phyloP scores from a whole-genome alignment of 2,329 filamentous ascomycete genomes.

The Monilinia laxa region DNA sequence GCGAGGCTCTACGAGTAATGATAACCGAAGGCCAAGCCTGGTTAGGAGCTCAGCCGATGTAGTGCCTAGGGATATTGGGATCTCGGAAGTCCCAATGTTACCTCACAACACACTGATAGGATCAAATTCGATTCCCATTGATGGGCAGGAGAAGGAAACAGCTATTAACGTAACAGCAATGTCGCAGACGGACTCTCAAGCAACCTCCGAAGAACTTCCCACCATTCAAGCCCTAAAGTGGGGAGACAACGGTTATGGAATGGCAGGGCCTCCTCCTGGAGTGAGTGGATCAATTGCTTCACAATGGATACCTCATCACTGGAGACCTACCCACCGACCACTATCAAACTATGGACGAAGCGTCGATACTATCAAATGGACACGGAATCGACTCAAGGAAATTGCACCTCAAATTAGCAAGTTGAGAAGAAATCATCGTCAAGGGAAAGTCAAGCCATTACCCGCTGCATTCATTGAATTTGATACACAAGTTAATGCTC shows the following conservation, averaged over 20 bases:
- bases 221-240: slow-evolving; percentile 8
- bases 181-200: slow-evolving; percentile 1
- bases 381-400: slow-evolving; percentile 39
- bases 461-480: slow-evolving; percentile 68
- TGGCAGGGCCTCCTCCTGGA: slow-evolving; percentile 33
- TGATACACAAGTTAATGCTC: slow-evolving; percentile 58
- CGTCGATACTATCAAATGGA: slow-evolving; percentile 44
- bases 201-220: neutral
- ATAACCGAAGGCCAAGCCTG: neutral
- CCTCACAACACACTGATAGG: neutral
- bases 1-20: neutral
- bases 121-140: neutral
- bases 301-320: slow-evolving; percentile 40
- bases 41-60: neutral
- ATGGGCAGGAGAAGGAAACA: slow-evolving; percentile 16
- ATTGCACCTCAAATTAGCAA: slow-evolving; percentile 39
- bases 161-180: slow-evolving; percentile 17
- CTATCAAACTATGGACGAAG: slow-evolving; percentile 42
- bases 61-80: neutral
- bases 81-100: slow-evolving; percentile 7
- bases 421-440: slow-evolving; percentile 41
- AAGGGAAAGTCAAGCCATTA: slow-evolving; percentile 52
- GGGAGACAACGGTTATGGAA: slow-evolving; percentile 28
- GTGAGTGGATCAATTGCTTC: slow-evolving; percentile 42
- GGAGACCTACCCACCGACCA: slow-evolving; percentile 41